A percentile compares a stretch with the other conserved stretches of the same genome.
These are phyloP conservation scores for Ocimum tenuiflorum DNA, from an alignment of 257 asterid species.

Conservation along the genomic window DNA sequence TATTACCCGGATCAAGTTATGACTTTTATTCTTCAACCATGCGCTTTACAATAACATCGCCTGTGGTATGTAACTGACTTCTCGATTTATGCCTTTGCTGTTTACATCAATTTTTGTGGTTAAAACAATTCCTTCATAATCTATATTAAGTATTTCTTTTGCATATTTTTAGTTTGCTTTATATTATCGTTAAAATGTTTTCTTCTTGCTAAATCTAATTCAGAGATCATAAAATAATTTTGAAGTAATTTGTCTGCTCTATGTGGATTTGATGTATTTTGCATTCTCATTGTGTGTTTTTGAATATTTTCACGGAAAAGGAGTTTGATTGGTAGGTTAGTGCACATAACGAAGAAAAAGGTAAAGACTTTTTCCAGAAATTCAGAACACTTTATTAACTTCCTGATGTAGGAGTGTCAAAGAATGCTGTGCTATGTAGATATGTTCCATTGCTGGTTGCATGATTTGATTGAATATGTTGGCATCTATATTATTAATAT, in stretches of 20 bases:
- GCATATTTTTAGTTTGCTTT: background rate
- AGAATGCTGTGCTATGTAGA: background rate
- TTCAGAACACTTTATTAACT: background rate
- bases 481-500: no score
- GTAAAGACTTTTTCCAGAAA: background rate
- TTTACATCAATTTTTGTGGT: background rate
- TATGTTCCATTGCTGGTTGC: background rate
- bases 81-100: background rate
- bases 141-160: background rate
- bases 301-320: slow-evolving; percentile 2
- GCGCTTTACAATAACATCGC: slow-evolving; percentile 83
- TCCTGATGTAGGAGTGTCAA: background rate
- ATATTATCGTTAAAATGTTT: background rate
- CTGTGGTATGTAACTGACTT: slow-evolving; percentile 53
- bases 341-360: background rate
- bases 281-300: background rate
- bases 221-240: background rate
- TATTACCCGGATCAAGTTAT: slow-evolving; percentile 80
- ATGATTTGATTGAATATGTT: background rate
- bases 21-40: slow-evolving; percentile 78
- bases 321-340: background rate
- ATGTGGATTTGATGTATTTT: background rate
- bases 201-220: background rate
- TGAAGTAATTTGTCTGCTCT: background rate
- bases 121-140: background rate